These are phyloP conservation scores for Dipodascus albidus DNA, from an alignment of 805 yeast genomes.

Conservation along the genomic window DNA sequence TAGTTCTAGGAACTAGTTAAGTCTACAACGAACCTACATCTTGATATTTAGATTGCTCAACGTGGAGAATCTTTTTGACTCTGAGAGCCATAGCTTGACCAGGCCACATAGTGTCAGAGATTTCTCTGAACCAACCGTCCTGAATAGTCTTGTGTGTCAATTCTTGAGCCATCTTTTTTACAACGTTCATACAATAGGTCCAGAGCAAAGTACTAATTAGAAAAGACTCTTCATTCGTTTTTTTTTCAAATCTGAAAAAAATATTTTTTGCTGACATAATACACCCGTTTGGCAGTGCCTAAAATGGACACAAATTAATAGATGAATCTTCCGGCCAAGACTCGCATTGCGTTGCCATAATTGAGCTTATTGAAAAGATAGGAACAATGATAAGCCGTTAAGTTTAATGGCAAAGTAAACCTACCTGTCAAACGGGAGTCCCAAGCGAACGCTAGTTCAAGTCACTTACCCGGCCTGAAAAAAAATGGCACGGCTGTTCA, in stretches of 20 bases:
- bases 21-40: conserved; percentile 35
- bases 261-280: background rate
- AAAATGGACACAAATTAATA: too few relatives aligned
- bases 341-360: background rate
- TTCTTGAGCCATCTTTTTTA: conserved; percentile 15
- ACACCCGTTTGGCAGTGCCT: background rate
- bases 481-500: too few relatives aligned
- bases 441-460: too few relatives aligned
- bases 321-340: background rate
- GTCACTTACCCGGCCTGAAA: too few relatives aligned
- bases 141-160: conserved; percentile 25
- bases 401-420: too few relatives aligned
- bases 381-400: background rate
- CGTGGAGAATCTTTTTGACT: conserved; percentile 54
- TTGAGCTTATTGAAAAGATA: too few relatives aligned
- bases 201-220: background rate
- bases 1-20: background rate
- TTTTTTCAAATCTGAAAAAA: background rate
- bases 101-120: conserved; percentile 60
- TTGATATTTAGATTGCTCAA: conserved; percentile 60
- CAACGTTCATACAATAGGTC: background rate
- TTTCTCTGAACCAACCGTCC: conserved; percentile 78
- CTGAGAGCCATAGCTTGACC: conserved; percentile 74
- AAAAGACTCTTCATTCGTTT: background rate
- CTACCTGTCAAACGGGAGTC: too few relatives aligned